Conservation (phyloP, 2,329 filamentous ascomycete species). For the Xylariaceae sp. region DNA sequence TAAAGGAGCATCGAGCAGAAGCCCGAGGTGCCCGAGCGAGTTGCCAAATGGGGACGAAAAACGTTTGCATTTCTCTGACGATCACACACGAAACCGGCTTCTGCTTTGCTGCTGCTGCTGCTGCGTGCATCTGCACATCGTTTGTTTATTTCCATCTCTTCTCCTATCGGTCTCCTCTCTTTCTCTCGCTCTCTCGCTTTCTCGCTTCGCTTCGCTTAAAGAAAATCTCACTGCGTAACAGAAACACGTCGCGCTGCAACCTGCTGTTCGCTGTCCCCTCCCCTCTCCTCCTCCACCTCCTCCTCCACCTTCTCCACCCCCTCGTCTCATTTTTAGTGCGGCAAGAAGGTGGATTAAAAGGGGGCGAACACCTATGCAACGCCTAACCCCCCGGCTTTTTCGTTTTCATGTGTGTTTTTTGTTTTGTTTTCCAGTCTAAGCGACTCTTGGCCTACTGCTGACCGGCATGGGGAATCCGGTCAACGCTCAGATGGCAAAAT, state of each 20-base stretch:
- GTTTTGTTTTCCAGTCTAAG: neutral
- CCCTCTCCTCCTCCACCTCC: no score
- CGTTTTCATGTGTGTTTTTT: no score
- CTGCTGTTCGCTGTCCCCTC: no score
- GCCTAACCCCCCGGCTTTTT: neutral
- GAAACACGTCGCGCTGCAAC: no score
- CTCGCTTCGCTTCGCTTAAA: no score
- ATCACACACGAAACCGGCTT: neutral
- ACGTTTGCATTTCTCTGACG: neutral
- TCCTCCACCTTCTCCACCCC: no score
- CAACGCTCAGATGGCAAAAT: conserved; percentile 7
- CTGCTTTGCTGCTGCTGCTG: neutral
- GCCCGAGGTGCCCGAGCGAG: conserved; percentile 1
- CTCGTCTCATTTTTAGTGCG: neutral
- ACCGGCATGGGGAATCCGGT: conserved; percentile 14
- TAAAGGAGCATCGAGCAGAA: neutral
- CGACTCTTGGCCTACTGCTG: conserved; percentile 14
- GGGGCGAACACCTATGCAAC: neutral
- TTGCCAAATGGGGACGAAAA: neutral
- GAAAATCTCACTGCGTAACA: no score
- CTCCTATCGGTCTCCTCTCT: neutral
- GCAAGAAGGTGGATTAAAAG: neutral
- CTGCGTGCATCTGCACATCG: no score
- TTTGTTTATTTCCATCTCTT: neutral
- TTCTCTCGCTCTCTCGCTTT: neutral